These are phyloP conservation scores for Chlamydomonas incerta DNA, from an alignment of 139 green algal genomes.

Conservation along the genomic window DNA sequence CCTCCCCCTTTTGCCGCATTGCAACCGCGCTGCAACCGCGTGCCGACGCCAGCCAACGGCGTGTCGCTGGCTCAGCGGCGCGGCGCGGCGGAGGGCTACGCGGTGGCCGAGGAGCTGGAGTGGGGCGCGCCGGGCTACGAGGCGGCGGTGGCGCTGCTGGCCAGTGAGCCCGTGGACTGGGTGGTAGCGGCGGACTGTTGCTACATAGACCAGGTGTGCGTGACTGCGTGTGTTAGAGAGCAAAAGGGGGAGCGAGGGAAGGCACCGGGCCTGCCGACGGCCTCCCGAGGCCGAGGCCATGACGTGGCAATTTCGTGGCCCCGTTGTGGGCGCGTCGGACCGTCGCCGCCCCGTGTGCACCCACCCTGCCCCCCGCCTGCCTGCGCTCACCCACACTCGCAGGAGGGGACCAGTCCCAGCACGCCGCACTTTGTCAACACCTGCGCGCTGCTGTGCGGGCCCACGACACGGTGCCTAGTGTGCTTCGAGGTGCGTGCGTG, in stretches of 20 bases:
- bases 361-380: no score
- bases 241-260: no score
- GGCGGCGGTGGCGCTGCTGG: slow-evolving; percentile 12
- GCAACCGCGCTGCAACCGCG: no score
- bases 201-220: slow-evolving; percentile 66
- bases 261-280: not conserved
- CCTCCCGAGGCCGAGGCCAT: no score
- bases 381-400: no score
- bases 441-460: slow-evolving; percentile 51
- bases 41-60: not conserved
- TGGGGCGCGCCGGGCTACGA: slow-evolving; percentile 54
- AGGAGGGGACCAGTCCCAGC: slow-evolving; percentile 65
- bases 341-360: no score
- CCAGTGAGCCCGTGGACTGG: slow-evolving; percentile 47
- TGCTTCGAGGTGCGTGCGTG: slow-evolving; percentile 43
- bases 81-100: slow-evolving; percentile 31
- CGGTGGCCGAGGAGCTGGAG: slow-evolving; percentile 58
- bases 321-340: no score
- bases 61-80: slow-evolving; percentile 20
- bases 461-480: slow-evolving; percentile 41
- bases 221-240: not conserved
- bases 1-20: no score
- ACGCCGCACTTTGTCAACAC: slow-evolving; percentile 62
- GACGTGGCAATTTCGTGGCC: no score
- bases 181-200: slow-evolving; percentile 65